Percentiles rank a stretch among this genome's conserved stretches.
These are phyloP conservation scores for Tolypocladium album DNA, from an alignment of 2,329 filamentous ascomycete genomes.

Conservation along the genomic window DNA sequence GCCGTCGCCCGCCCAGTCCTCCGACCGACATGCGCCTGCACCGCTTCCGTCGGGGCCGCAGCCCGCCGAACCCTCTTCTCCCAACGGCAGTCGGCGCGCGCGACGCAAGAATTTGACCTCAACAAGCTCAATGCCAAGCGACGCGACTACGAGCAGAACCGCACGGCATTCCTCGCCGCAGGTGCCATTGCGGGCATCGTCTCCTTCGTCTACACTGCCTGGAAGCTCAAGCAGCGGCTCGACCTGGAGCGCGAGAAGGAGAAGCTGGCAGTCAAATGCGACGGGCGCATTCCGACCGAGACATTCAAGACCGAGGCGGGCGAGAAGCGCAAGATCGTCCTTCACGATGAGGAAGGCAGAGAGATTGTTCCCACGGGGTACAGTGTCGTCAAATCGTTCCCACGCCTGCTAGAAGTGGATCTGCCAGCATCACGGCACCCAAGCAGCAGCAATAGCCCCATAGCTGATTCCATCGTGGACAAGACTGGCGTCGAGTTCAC, in stretches of 20 bases:
- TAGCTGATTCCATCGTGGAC: slow-evolving; percentile 24
- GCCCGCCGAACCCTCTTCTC: slow-evolving; percentile 18
- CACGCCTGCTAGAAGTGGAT: slow-evolving; percentile 57
- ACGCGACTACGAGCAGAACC: slow-evolving; percentile 38
- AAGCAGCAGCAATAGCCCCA: slow-evolving; percentile 13
- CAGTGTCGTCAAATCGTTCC: slow-evolving; percentile 68
- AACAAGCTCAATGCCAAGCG: slow-evolving; percentile 33
- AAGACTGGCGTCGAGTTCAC: slow-evolving; percentile 61
- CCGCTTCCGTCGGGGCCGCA: slow-evolving; percentile 1
- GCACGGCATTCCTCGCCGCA: slow-evolving; percentile 39
- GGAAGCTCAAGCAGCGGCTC: slow-evolving; percentile 36
- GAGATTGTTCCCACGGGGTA: slow-evolving; percentile 77
- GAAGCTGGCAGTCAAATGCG: slow-evolving; percentile 31
- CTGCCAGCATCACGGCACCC: slow-evolving; percentile 17
- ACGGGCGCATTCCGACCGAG: slow-evolving; percentile 27
- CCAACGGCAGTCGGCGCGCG: slow-evolving; percentile 17
- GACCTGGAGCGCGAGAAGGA: slow-evolving; percentile 19
- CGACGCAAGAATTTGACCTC: slow-evolving; percentile 39
- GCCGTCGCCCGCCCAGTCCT: slow-evolving; percentile 9
- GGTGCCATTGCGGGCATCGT: slow-evolving; percentile 39
- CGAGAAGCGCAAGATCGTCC: slow-evolving; percentile 44
- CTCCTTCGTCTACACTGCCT: slow-evolving; percentile 39
- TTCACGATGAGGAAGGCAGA: slow-evolving; percentile 56
- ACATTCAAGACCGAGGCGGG: slow-evolving; percentile 38
- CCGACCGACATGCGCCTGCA: slow-evolving; percentile 7